Evolutionary conservation across 2,329 filamentous ascomycete species (phyloP).

Genomic region (Penicillium frequentans): DNA sequence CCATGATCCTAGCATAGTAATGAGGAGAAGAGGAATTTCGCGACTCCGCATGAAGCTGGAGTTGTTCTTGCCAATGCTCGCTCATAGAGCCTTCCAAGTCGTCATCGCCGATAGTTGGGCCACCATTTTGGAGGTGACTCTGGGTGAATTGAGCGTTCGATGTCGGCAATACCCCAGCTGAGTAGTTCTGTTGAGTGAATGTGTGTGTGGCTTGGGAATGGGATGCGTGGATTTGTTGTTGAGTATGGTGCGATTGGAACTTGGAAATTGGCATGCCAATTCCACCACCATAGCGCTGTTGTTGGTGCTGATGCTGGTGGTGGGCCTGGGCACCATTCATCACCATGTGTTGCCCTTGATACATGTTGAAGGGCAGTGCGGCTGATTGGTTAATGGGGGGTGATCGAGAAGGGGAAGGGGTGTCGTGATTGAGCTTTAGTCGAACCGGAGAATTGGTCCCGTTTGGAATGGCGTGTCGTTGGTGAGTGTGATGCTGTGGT

Average conservation of each 20-base stretch:
- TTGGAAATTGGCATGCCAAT: slow-evolving; percentile 49
- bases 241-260: slow-evolving; percentile 45
- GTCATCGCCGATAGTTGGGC: slow-evolving; percentile 56
- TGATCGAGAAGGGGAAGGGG: slow-evolving; percentile 50
- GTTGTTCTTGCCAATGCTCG: slow-evolving; percentile 84
- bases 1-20: slow-evolving; percentile 62
- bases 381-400: slow-evolving; percentile 45
- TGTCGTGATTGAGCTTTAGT: slow-evolving; percentile 48
- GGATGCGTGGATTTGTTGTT: slow-evolving; percentile 46
- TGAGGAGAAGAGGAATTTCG: slow-evolving; percentile 67
- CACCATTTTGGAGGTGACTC: slow-evolving; percentile 61
- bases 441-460: slow-evolving; percentile 48
- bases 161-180: slow-evolving; percentile 46
- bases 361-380: slow-evolving; percentile 48
- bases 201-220: slow-evolving; percentile 45
- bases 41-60: slow-evolving; percentile 75
- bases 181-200: slow-evolving; percentile 52
- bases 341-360: slow-evolving; percentile 51
- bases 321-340: slow-evolving; percentile 50
- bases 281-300: slow-evolving; percentile 19
- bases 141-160: slow-evolving; percentile 59
- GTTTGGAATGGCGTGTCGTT: slow-evolving; percentile 46
- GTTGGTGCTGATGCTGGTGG: slow-evolving; percentile 24
- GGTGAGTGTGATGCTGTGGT: slow-evolving; percentile 44
- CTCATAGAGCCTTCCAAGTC: slow-evolving; percentile 59